These are phyloP conservation scores for Amylocystis lapponica DNA, from an alignment of 768 basidiomycete species.

Conservation along the genomic window DNA sequence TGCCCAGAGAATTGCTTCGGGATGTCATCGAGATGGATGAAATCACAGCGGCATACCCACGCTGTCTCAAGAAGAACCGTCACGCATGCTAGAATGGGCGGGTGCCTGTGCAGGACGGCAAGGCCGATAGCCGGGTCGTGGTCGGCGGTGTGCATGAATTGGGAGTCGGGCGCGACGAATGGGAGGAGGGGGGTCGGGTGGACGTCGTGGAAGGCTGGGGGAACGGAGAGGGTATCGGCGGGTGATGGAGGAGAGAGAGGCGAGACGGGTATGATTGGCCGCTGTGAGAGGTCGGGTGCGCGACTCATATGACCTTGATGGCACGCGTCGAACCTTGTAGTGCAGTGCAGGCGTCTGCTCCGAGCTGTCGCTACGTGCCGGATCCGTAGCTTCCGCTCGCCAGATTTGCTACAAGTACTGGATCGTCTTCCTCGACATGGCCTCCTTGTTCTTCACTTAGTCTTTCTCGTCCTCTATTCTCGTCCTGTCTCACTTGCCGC, in stretches of 20 bases:
- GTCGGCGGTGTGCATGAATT: too few relatives aligned
- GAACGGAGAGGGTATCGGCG: not conserved
- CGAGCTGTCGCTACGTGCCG: conserved; percentile 17
- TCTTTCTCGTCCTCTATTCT: conserved; percentile 8
- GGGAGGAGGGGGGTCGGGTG: too few relatives aligned
- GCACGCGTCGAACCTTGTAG: conserved; percentile 7
- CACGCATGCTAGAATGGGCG: too few relatives aligned
- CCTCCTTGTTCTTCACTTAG: conserved; percentile 14
- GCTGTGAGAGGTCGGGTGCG: conserved; percentile 22
- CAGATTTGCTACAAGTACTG: conserved; percentile 17
- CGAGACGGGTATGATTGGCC: conserved; percentile 20
- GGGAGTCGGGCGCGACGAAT: too few relatives aligned
- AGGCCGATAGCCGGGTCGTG: too few relatives aligned
- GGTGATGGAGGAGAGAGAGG: not conserved
- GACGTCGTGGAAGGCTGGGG: not conserved
- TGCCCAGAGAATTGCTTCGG: too few relatives aligned
- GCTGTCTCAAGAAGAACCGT: too few relatives aligned
- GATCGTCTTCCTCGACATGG: conserved; percentile 11
- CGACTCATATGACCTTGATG: conserved; percentile 12
- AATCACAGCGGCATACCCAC: too few relatives aligned
- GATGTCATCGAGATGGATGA: too few relatives aligned
- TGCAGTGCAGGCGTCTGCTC: conserved; percentile 7
- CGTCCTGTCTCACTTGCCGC: conserved; percentile 1
- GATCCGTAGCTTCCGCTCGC: conserved; percentile 5
- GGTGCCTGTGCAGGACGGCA: too few relatives aligned